Evolutionary conservation across 805 yeast species (phyloP).

Genomic region (Cyberlindnera nakhonratchasimensis): DNA sequence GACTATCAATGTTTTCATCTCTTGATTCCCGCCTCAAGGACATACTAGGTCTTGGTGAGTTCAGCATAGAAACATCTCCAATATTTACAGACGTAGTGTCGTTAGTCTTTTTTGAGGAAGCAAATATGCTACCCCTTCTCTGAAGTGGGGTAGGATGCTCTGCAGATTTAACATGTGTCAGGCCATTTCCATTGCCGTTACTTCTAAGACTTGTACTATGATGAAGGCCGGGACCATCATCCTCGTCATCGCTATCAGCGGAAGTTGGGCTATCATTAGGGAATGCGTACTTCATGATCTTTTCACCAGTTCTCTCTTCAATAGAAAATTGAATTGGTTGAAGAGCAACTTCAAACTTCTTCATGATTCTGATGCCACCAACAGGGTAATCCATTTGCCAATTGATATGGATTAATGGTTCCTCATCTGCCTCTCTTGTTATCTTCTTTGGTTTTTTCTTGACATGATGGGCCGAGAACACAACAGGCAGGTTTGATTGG

Average conservation of each 20-base stretch:
- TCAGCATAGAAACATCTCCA: background rate
- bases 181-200: background rate
- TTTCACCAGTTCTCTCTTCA: conserved; percentile 66
- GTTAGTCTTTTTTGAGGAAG: background rate
- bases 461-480: conserved; percentile 41
- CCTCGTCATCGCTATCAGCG: conserved; percentile 15
- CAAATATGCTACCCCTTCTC: background rate
- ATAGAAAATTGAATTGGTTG: conserved; percentile 69
- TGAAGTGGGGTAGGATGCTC: too few species aligned
- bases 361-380: conserved; percentile 87
- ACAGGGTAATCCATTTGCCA: conserved; percentile 87
- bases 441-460: conserved; percentile 15
- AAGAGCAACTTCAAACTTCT: conserved; percentile 53
- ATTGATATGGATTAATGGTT: conserved; percentile 40
- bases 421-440: conserved; percentile 18
- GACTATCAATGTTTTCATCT: conserved; percentile 14
- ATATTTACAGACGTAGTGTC: background rate
- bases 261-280: conserved; percentile 41
- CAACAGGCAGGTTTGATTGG: conserved; percentile 62
- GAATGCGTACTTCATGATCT: conserved; percentile 64
- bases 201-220: background rate
- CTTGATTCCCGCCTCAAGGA: conserved; percentile 11
- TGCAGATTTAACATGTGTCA: background rate
- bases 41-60: conserved; percentile 14
- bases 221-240: background rate